Evolutionary conservation across 768 basidiomycete genomes (phyloP).

Genomic region (Dacryopinax primogenitus): DNA sequence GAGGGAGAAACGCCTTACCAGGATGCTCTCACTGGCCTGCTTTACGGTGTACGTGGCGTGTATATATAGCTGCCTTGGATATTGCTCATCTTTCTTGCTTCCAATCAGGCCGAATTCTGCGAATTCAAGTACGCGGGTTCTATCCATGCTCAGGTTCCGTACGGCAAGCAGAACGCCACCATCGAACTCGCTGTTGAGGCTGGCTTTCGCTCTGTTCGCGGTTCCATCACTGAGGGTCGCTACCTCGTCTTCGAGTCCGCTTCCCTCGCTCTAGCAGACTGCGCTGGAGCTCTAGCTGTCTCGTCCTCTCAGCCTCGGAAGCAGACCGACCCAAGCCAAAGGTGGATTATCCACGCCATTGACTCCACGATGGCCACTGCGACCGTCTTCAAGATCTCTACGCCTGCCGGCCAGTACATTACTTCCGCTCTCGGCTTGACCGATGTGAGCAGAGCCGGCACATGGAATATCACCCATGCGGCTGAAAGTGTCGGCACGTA

Average conservation of each 20-base stretch:
- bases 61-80: not conserved
- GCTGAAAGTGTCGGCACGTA: not conserved
- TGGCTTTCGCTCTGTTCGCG: conserved; percentile 10
- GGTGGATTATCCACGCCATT: not conserved
- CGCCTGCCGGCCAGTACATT: not conserved
- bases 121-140: not conserved
- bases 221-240: conserved; percentile 11
- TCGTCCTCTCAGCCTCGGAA: not conserved
- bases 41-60: not conserved
- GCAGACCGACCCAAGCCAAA: not conserved
- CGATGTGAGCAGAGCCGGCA: not conserved
- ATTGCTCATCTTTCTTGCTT: not conserved
- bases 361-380: not conserved
- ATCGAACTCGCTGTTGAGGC: not conserved
- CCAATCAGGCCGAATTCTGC: not conserved
- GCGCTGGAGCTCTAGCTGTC: not conserved
- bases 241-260: conserved; percentile 9
- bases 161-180: conserved; percentile 1
- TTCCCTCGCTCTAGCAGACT: not conserved
- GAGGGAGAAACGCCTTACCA: not conserved
- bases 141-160: not conserved
- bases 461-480: not conserved
- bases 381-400: not conserved
- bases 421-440: not conserved
- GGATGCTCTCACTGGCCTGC: not conserved